Base-by-base conservation (phyloP, 805 yeast genomes). In the Hanseniaspora hatyaiensis region DNA sequence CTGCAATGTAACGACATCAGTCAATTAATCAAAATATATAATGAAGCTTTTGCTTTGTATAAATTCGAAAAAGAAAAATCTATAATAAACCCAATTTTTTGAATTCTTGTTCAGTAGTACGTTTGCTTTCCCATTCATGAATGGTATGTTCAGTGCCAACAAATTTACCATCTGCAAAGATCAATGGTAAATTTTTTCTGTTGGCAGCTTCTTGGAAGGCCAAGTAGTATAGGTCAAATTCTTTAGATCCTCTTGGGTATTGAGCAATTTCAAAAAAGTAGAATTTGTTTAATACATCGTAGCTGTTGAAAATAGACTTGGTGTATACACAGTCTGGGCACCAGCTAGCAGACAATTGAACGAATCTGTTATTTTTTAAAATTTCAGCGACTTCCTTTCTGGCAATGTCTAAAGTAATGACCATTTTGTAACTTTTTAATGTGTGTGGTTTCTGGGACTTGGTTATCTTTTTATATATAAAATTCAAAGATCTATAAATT, bases 241-340 rank as follows among this genome's bases (percentile, higher is more conserved):
- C 63, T n/a, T 43, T 45, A 5, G 47, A 19, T 4, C 36, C 44
- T 36, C 55, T 55, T 11, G 58, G 36, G 34, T 56, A 49, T 1
- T 53, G 47, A 15, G 58, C 65, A 42, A 63, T 59, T 39, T 82
- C 88, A 26, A 82, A 66, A n/a, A 75, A 56, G 45, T 66, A 62
- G 12, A 78, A 65, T 54, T 77, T 73, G 40, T 69, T 67, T 9
- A 56, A 55, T 8, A 79, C 77, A 8, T 70, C 68, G 55, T 69
- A 74, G 46, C 73, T 70, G 42, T 71, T 67, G 71, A 77, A 79
- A 19, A 80, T 61, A 23, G 64, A 63, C 51, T 73, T 69, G 3
- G 82, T 74, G 58, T 79, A 82, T 42, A 73, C 76, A 55, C 88
- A 81, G 55, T 82, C 88, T 3, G 85, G 83, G 61, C 92, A 82